Evolutionary conservation across 1,139 yeast genomes (phyloP).

Genomic region (Nematodospora anomalae): DNA sequence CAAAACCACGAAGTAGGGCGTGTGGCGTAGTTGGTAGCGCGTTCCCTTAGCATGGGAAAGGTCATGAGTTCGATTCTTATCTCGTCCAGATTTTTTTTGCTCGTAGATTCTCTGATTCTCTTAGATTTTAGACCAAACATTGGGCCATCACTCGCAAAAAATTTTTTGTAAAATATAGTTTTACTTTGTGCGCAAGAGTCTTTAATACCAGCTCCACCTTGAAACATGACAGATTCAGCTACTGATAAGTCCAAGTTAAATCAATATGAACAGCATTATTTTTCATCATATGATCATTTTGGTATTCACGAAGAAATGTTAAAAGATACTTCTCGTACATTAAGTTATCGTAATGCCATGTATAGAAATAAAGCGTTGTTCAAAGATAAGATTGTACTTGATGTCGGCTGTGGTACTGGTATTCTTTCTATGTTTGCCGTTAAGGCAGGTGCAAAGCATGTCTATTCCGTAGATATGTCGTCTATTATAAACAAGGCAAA

Average conservation of each 20-base stretch:
- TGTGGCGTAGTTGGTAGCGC: slow-evolving; percentile 76
- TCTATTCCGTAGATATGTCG: slow-evolving; percentile 96
- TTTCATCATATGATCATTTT: slow-evolving; percentile 92
- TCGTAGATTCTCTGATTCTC: slow-evolving; percentile 5
- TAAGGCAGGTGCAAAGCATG: slow-evolving; percentile 95
- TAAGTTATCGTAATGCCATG: slow-evolving; percentile 90
- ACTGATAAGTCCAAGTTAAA: slow-evolving; percentile 57
- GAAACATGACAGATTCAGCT: slow-evolving; percentile 31
- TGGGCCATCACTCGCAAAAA: background rate
- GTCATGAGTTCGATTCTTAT: slow-evolving; percentile 69
- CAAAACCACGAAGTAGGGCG: too few species aligned
- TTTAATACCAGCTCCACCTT: background rate
- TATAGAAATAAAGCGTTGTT: slow-evolving; percentile 86
- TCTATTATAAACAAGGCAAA: slow-evolving; percentile 93
- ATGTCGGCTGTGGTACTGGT: slow-evolving; percentile 99
- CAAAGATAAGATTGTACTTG: slow-evolving; percentile 92
- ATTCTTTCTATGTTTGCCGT: slow-evolving; percentile 98
- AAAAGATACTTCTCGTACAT: slow-evolving; percentile 90
- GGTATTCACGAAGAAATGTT: slow-evolving; percentile 99
- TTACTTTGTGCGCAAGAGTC: background rate
- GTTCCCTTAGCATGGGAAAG: slow-evolving; percentile 67
- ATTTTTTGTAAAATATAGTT: background rate
- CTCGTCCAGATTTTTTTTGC: slow-evolving; percentile 50
- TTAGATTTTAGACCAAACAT: background rate
- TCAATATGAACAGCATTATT: slow-evolving; percentile 84